These are phyloP conservation scores for Psilocybe mexicana DNA, from an alignment of 1,284 basidiomycete species.

Conservation along the genomic window DNA sequence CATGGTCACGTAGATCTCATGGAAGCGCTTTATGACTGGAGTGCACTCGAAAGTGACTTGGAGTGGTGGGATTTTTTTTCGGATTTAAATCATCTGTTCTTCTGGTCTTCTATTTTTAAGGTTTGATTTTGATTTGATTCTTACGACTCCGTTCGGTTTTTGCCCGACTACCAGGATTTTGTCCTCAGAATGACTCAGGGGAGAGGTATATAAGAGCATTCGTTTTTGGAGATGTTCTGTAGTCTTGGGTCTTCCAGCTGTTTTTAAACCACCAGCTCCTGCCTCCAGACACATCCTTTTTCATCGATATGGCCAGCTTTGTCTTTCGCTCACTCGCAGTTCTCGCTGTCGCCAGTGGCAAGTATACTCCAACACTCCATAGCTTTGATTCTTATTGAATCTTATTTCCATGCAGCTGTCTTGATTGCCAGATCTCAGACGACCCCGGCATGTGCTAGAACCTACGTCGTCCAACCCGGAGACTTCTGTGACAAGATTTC, in stretches of 20 bases:
- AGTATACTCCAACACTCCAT: background rate
- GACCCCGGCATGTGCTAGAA: conserved; percentile 33
- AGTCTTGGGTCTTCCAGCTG: background rate
- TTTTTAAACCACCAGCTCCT: background rate
- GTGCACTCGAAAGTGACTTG: background rate
- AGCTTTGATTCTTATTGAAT: background rate
- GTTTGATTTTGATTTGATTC: background rate
- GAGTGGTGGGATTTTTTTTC: background rate
- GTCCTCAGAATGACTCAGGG: background rate
- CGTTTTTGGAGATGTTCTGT: background rate
- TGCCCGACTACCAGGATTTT: background rate
- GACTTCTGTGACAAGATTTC: conserved; percentile 49
- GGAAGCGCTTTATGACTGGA: background rate
- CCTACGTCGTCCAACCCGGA: conserved; percentile 39
- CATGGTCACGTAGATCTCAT: too few relatives aligned
- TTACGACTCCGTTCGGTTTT: background rate
- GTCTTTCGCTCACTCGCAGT: conserved; percentile 6
- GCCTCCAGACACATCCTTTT: background rate
- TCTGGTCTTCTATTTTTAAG: background rate
- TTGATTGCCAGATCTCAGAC: conserved; percentile 7
- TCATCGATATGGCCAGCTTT: conserved; percentile 1
- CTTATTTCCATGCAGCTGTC: background rate
- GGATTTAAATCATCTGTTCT: background rate
- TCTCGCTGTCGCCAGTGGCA: conserved; percentile 3
- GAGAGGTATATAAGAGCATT: background rate